Conservation (phyloP, 1,284 basidiomycete genomes). For the Boletus smithii region DNA sequence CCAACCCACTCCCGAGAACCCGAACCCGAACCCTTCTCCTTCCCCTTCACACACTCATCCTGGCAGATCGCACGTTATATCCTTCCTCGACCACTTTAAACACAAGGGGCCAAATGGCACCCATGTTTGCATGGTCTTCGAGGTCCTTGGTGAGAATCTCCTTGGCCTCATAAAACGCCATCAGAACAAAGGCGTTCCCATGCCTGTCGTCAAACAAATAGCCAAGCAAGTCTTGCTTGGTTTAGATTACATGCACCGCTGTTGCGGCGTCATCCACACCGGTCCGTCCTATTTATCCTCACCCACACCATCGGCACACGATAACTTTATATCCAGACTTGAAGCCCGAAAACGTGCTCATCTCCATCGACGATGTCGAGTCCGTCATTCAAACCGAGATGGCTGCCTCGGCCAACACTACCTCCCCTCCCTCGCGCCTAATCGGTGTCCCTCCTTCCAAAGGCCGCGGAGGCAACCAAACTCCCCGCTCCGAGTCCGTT, state of each 20-base stretch:
- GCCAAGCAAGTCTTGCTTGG: constrained; percentile 95
- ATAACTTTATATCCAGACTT: constrained; percentile 55
- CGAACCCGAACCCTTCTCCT: constrained; percentile 56
- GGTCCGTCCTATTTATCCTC: constrained; percentile 41
- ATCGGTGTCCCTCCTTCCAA: constrained; percentile 95
- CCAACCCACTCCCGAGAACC: constrained; percentile 47
- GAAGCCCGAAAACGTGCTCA: constrained; percentile 97
- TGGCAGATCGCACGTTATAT: constrained; percentile 85
- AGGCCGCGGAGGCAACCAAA: constrained; percentile 96
- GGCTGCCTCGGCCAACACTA: constrained; percentile 49
- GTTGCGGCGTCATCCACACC: constrained; percentile 94
- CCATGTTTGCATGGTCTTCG: constrained; percentile 99
- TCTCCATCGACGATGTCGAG: constrained; percentile 97
- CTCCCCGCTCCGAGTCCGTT: constrained; percentile 83
- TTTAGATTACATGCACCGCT: constrained; percentile 95
- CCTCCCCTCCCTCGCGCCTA: constrained; percentile 67
- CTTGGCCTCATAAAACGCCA: constrained; percentile 96
- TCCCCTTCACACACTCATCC: constrained; percentile 70
- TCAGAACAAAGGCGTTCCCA: constrained; percentile 92
- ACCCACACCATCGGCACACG: background rate
- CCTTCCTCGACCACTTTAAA: constrained; percentile 94
- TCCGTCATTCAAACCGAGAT: constrained; percentile 88
- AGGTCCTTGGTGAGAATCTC: constrained; percentile 98
- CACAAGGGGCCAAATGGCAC: constrained; percentile 96
- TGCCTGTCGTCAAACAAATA: constrained; percentile 93